These are phyloP conservation scores for Cucurbita moschata DNA, from an alignment of 306 rosid genomes.

Conservation along the genomic window DNA sequence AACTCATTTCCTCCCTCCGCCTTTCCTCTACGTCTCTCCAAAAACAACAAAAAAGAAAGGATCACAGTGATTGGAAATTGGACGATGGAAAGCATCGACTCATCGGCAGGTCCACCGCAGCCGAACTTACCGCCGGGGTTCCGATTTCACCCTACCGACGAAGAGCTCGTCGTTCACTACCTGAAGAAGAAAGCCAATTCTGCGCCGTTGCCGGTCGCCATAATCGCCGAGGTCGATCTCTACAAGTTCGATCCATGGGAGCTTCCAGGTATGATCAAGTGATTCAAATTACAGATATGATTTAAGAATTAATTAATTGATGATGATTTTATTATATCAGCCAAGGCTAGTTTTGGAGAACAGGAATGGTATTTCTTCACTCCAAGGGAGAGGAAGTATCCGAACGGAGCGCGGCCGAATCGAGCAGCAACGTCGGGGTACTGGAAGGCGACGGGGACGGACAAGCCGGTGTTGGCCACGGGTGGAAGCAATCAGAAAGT, in stretches of 20 bases:
- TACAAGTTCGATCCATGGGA: constrained; percentile 77
- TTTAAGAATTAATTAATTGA: neutral
- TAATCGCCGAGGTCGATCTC: constrained; percentile 63
- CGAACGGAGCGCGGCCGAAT: constrained; percentile 63
- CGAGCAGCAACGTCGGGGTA: constrained; percentile 67
- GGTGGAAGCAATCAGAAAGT: constrained; percentile 36
- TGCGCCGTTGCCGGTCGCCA: constrained; percentile 39
- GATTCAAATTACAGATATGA: too few species aligned
- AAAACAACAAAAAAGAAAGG: neutral
- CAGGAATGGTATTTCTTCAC: constrained; percentile 70
- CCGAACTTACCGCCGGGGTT: constrained; percentile 58
- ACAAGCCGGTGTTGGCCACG: constrained; percentile 45
- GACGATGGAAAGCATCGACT: constrained; percentile 77
- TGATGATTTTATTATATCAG: constrained; percentile 7
- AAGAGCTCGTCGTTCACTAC: constrained; percentile 61
- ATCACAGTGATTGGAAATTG: neutral
- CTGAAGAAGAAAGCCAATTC: constrained; percentile 49
- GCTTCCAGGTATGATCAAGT: constrained; percentile 28
- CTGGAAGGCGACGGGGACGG: constrained; percentile 72
- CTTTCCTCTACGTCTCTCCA: neutral
- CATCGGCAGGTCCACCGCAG: constrained; percentile 45
- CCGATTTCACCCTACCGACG: constrained; percentile 67
- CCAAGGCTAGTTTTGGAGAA: constrained; percentile 65
- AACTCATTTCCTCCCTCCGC: neutral
- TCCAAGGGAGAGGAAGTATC: constrained; percentile 63